Evolutionary conservation across 495 filamentous ascomycete genomes (phyloP), one percentile per base, ranked within the genome.

Genomic region (Emericellopsis terricola): DNA sequence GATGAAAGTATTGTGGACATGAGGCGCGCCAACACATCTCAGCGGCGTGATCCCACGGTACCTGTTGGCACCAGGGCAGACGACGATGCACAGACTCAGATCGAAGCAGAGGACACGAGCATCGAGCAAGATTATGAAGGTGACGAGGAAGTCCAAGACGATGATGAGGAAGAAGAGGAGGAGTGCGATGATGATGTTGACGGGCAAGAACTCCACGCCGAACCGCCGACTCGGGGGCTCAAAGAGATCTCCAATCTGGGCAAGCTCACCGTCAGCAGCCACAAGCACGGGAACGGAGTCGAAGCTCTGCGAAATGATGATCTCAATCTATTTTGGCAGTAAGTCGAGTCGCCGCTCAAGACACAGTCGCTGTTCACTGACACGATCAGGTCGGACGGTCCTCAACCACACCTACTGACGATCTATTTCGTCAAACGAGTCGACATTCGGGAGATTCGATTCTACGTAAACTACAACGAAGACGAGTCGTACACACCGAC

Each of bases 401-500:
- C 87, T 4, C 89, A 97, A 46, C 89, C 89, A 10, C 89, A 97
- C 42, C 70, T 73, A n/a, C 68, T 97, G 16, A 93, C 80, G 23
- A 74, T 94, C 13, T 87, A 96, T 54, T 97, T 97, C 57, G 78
- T 89, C 57, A 91, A 92, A 48, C 66, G 85, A 6, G 89, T 94
- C 30, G 74, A 74, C 32, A 79, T 97, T 33, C 75, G 79, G 4
- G 68, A 69, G 11, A 74, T 97, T 19, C 67, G 87, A 10, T 73
- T 97, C 19, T 89, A 80, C 44, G 73, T 96, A 20, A 83, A 96
- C 57, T 94, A 87, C 49, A 73, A 78, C 32, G 62, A 77, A 13
- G 89, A 97, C 55, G 89, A 97, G 58, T 82, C 75, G 20, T 97
- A 97, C 55, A 97, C 89, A n/a, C 89, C 89, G 2, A 94, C 86